Base-by-base conservation (phyloP, 345 rosid genomes). In the Noccaea bulbosa region DNA sequence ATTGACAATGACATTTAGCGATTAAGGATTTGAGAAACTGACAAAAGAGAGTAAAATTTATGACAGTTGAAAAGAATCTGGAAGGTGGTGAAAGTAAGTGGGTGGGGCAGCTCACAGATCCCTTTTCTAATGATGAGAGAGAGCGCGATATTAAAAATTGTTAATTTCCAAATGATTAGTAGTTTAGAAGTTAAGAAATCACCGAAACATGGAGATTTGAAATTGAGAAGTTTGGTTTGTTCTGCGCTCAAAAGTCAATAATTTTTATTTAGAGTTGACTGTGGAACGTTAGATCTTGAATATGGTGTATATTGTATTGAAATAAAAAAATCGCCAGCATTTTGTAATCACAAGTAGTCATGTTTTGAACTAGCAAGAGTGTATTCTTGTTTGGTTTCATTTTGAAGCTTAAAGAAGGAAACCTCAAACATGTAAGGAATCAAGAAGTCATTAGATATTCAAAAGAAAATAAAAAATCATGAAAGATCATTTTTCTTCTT, bases 51-150 rank as follows among this genome's bases (percentile, higher is more conserved):
- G 50, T 46, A 7, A 46, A 6, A 7, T 46, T 46, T 39, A 39
- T 46, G 10, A 39, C 43, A 39, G 43, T 39, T 39, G 4, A 10
- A 2, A 1, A 17, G 52, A 47, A 47, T 47, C 52, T 27, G 30
- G 52, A 16, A 11, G 56, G 8, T 51, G 33, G 56, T 51, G 56
- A 27, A 48, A 46, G 22, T 46, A 2, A 22, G 24, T 48, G 56
- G 34, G 12, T 45, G 49, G 7, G 49, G 59, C 59, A 53, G 38
- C 59, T 27, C 59, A 53, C 39, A 53, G 17, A 53, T 27, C 58
- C 16, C 39, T 53, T 12, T 30, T 4, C 39, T 27, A 53, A 32
- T 53, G 39, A 53, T 32, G 59, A 53, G 59, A 53, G 40, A 52
- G 58, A 52, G n/a, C 10, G 11, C 14, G 44, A 6, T 8, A 46